A percentile compares a stretch with the other conserved stretches of the same genome.
Conservation (phyloP, 352 stramenopile genomes). For the Phytopythium mirpurense region DNA sequence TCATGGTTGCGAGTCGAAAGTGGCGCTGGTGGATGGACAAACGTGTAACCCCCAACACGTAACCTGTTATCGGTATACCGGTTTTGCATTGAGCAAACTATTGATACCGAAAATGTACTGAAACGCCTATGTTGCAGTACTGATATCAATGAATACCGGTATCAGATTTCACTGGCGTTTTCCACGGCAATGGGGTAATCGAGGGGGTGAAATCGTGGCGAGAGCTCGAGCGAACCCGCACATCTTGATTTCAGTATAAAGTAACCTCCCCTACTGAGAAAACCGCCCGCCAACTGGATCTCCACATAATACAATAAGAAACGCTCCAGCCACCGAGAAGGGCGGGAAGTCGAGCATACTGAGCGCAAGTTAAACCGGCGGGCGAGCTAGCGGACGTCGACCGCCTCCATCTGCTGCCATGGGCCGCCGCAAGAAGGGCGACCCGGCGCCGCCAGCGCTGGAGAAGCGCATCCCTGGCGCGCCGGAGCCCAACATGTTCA, state of each 20-base stretch:
- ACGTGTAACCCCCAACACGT: too few species aligned
- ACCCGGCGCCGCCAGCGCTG: not conserved
- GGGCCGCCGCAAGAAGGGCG: conserved; percentile 4
- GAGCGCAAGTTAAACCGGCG: not conserved
- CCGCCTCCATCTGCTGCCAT: too few species aligned
- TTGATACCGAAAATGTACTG: not conserved
- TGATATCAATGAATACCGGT: conserved; percentile 5
- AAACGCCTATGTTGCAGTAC: not conserved
- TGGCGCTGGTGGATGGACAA: too few species aligned
- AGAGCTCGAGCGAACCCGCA: too few species aligned
- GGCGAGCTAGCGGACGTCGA: too few species aligned
- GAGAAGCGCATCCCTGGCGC: conserved; percentile 4
- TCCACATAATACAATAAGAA: not conserved
- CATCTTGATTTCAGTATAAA: not conserved
- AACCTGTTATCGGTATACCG: too few species aligned
- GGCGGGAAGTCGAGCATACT: not conserved
- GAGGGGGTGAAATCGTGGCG: too few species aligned
- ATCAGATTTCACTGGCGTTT: not conserved
- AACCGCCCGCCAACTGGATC: not conserved
- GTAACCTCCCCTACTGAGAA: not conserved
- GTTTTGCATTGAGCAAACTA: too few species aligned
- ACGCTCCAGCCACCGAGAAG: not conserved
- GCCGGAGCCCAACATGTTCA: conserved; percentile 26
- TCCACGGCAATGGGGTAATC: too few species aligned
- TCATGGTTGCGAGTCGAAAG: too few species aligned